Evolutionary conservation across 2,329 filamentous ascomycete genomes (phyloP), one percentile per base, ranked within the genome.

Genomic region (Monosporascus sp.): DNA sequence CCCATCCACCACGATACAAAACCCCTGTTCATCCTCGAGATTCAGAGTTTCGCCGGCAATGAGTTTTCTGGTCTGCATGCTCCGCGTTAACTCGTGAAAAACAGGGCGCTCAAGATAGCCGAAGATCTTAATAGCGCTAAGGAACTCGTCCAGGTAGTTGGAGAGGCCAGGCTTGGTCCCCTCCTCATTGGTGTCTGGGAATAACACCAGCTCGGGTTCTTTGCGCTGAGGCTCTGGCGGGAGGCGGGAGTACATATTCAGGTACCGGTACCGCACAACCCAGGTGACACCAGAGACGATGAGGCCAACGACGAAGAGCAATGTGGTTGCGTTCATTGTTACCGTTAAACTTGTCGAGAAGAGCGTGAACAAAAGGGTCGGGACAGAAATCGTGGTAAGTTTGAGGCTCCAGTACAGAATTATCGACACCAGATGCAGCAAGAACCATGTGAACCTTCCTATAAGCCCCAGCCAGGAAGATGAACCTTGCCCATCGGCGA

Each of bases 101-200:
- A 99, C 94, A 0, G 94, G 91, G 26, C 94, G 85, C 69, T 99
- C 94, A 44, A 99, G 77, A 67, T 97, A 99, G 8, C 94, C 94
- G 72, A 99, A 99, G 54, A 99, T 94, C 72, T 97, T 99, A 75
- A 99, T 99, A 31, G 95, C 94, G 68, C 92, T 97, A 22, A 99
- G 77, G 63, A 99, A 99, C 70, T 99, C 95, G 71, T 99, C 94
- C 26, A 99, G 79, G 63, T 99, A 99, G 68, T 92, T 99, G n/a
- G 91, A 86, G 45, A 99, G 77, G 0, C 93, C 94, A 1, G 91
- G 86, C 70, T 99, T 99, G 31, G 85, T 86, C 58, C 92, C 91
- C 49, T 88, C 88, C 61, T 96, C 93, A 64, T 96, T 90, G 3
- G 88, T 87, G 65, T 97, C 93, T 4, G 94, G 92, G 67, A 97